Conservation (phyloP, 495 filamentous ascomycete genomes). For the Ramalina peruviana region DNA sequence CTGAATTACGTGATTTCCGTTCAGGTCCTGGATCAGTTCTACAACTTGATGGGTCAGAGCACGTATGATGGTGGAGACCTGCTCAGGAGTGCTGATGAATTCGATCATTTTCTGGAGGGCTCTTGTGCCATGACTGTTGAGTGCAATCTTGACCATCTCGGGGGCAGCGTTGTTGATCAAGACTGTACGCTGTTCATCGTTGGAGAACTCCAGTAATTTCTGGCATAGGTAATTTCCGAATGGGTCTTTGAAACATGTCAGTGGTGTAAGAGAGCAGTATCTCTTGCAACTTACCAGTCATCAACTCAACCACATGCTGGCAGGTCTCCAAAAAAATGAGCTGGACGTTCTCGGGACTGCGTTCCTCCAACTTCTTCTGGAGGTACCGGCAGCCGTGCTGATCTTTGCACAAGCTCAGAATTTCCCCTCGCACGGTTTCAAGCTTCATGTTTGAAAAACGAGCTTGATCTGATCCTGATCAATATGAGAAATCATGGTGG, state of each 20-base stretch:
- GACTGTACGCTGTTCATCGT: slow-evolving; percentile 83
- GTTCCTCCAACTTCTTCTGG: slow-evolving; percentile 93
- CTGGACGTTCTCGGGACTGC: slow-evolving; percentile 65
- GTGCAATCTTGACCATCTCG: slow-evolving; percentile 76
- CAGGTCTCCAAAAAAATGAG: slow-evolving; percentile 90
- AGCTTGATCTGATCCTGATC: slow-evolving; percentile 13
- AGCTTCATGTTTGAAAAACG: slow-evolving; percentile 67
- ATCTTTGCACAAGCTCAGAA: slow-evolving; percentile 85
- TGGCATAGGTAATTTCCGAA: slow-evolving; percentile 98
- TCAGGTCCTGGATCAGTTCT: slow-evolving; percentile 86
- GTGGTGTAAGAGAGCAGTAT: not conserved
- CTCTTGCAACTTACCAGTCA: slow-evolving; percentile 48
- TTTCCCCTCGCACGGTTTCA: slow-evolving; percentile 64
- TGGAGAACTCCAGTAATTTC: slow-evolving; percentile 86
- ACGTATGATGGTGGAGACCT: slow-evolving; percentile 67
- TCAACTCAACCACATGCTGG: slow-evolving; percentile 83
- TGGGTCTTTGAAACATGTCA: slow-evolving; percentile 43
- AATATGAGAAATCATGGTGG: not conserved
- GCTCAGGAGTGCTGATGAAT: slow-evolving; percentile 66
- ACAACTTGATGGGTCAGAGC: slow-evolving; percentile 71
- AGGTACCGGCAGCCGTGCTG: slow-evolving; percentile 93
- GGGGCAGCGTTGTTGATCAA: slow-evolving; percentile 78
- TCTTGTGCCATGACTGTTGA: slow-evolving; percentile 93
- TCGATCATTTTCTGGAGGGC: slow-evolving; percentile 99
- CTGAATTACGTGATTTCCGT: slow-evolving; percentile 97